phyloP scores from a whole-genome alignment of 768 basidiomycete species.

The Suillus brevipes region DNA sequence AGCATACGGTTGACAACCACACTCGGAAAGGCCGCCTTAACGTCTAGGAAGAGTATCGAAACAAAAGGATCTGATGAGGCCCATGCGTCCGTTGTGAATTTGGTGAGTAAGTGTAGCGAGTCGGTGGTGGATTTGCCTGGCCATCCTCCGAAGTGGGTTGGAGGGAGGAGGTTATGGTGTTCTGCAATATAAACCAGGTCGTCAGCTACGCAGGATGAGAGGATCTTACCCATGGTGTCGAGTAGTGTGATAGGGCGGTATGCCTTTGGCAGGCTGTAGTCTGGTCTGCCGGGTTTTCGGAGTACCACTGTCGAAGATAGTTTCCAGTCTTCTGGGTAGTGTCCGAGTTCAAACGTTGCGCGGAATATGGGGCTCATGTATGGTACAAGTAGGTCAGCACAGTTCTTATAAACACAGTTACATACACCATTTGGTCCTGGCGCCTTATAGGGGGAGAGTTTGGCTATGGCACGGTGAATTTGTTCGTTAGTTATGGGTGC shows the following conservation, averaged over 20 bases:
- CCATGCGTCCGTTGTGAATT: too few species aligned
- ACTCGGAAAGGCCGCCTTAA: too few species aligned
- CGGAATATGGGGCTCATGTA: not conserved
- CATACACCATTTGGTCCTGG: not conserved
- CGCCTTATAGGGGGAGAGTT: not conserved
- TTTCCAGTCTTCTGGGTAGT: not conserved
- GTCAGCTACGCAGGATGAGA: too few species aligned
- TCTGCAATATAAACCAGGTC: too few species aligned
- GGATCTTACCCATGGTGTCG: too few species aligned
- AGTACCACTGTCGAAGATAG: not conserved
- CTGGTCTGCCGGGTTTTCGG: not conserved
- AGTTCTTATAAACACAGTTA: not conserved
- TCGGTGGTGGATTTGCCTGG: too few species aligned
- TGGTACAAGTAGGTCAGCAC: not conserved
- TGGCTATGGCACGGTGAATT: not conserved
- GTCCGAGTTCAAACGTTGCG: not conserved
- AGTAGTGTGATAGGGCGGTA: not conserved
- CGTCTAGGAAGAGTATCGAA: too few species aligned
- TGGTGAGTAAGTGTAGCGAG: too few species aligned
- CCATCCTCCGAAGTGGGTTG: too few species aligned
- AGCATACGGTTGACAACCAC: too few species aligned
- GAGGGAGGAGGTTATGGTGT: too few species aligned
- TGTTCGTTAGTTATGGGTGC: not conserved
- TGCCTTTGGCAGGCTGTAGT: not conserved
- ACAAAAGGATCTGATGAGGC: too few species aligned